Base-by-base conservation (phyloP, 495 filamentous ascomycete genomes). In the Delitschia confertaspora region DNA sequence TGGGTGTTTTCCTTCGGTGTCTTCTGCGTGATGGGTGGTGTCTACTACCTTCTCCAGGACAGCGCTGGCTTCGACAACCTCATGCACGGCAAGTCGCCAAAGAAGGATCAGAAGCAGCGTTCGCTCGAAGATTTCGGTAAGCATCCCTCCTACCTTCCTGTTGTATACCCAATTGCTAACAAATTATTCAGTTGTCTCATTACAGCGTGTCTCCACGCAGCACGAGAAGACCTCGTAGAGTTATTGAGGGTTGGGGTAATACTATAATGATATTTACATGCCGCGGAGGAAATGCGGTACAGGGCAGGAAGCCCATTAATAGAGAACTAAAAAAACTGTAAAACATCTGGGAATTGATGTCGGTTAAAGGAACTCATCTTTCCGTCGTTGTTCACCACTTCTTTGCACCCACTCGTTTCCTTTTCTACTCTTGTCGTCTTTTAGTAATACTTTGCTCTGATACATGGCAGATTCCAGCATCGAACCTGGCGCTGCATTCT, bases 1-100 rank as follows among this genome's bases (percentile, higher is more conserved):
- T 95, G 85, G 84, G 74, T 88, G 58, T 88, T 87, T 67, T 87
- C 86, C 2, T 79, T 89, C 58, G 87, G 86, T 56, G 70, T 93
- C 49, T 85, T 93, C 66, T 84, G 78, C 58, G 71, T 83, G 46
- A 62, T 80, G 58, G 72, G 71, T 42, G 72, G 70, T 42, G 51
- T 78, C 9, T 88, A 87, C 69, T 80, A 85, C 62, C 69, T 87
- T 54, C 72, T 93, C 51, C 79, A 85, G 55, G 78, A 76, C 62
- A 85, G 78, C 56, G 60, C 68, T 24, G 75, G 75, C 33, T 93
- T 93, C 64, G 83, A 93, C 66, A 86, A 89, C 70, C 71, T 93
- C 47, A 88, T 93, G 83, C 85, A 93, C 65, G 83, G 86, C 60
- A 86, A 85, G 70, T 76, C 75, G 43, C 77, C 75, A 36, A 82